Base-by-base conservation (phyloP, 192 early-diverging fungal species). In the Gonapodya sp. region DNA sequence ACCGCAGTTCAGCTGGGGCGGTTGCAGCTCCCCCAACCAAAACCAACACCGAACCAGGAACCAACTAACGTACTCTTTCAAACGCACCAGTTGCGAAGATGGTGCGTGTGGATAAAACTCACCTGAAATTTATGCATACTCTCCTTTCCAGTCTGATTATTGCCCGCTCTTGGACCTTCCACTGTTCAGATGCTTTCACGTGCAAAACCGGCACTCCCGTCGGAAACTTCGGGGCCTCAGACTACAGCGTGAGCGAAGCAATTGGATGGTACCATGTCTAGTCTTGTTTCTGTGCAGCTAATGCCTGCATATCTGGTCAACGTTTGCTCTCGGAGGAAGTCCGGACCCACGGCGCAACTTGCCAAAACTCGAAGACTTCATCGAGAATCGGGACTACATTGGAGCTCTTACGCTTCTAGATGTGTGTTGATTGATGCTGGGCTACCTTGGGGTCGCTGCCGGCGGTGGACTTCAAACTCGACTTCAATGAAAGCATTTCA, bases 361-460 rank as follows among this genome's bases (percentile, higher is more conserved):
- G 46, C 90, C 90, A 64, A 87, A 88, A 31, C 85, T 91, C 34
- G 86, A 88, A 73, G 80, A 85, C 32, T 91, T 91, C 79, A 87
- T 91, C 36, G 78, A 73, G 0, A 86, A 87, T 14, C 75, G 90
- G n/a, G 89, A 91, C 80, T 91, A 87, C 79, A 84, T 85, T 8
- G 90, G 90, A 16, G 90, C 90, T 0, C 86, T 90, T 80, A 91
- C 90, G 32, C 81, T 91, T 18, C 81, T 91, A 1, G 90, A 91
- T 84, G 89, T 90, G 79, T 30, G 80, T 30, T 32, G 24, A 0
- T 18, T 18, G 31, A 36, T 34, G n/a, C n/a, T n/a, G n/a, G n/a
- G n/a, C n/a, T n/a, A n/a, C n/a, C n/a, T n/a, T n/a, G n/a, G n/a
- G n/a, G n/a, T n/a, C n/a, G n/a, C n/a, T n/a, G n/a, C n/a, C n/a